These are phyloP conservation scores for Hydnomerulius pinastri DNA, from an alignment of 768 basidiomycete species.

Conservation along the genomic window DNA sequence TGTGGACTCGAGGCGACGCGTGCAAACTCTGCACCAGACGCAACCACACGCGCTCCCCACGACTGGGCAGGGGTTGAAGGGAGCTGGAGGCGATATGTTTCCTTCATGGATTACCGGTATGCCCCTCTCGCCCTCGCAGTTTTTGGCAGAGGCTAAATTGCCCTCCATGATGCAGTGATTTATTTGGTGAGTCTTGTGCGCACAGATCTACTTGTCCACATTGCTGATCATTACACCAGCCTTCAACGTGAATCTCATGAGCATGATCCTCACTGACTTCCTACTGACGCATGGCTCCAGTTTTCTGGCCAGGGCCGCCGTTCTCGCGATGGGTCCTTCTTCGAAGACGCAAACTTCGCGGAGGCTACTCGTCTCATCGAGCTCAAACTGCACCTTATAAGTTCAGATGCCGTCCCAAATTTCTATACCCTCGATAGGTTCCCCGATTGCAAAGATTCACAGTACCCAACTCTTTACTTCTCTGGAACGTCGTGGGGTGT, in stretches of 20 bases:
- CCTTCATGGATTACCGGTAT: conserved; percentile 79
- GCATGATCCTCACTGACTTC: conserved; percentile 1
- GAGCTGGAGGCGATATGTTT: conserved; percentile 73
- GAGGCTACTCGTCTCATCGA: conserved; percentile 69
- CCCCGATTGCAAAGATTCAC: conserved; percentile 21
- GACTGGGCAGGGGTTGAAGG: conserved; percentile 83
- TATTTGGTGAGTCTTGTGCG: conserved; percentile 19
- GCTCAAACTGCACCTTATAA: conserved; percentile 51
- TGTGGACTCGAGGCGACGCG: conserved; percentile 52
- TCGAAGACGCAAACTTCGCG: conserved; percentile 53
- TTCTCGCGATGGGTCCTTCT: conserved; percentile 38
- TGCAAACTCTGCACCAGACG: conserved; percentile 54
- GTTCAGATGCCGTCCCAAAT: conserved; percentile 22
- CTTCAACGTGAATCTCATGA: conserved; percentile 46
- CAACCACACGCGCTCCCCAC: conserved; percentile 27
- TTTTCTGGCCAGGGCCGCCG: conserved; percentile 26
- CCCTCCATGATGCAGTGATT: conserved; percentile 16
- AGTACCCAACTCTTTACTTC: conserved; percentile 50
- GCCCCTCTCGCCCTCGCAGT: conserved; percentile 32
- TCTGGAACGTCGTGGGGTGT: conserved; percentile 45
- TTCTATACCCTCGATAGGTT: conserved; percentile 22
- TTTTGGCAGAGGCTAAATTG: conserved; percentile 38
- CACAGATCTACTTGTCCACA: not conserved
- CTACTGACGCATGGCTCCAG: conserved; percentile 8
- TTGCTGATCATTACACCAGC: conserved; percentile 30